Conservation (phyloP, 2,329 filamentous ascomycete genomes). For the Cytospora chrysosperma region DNA sequence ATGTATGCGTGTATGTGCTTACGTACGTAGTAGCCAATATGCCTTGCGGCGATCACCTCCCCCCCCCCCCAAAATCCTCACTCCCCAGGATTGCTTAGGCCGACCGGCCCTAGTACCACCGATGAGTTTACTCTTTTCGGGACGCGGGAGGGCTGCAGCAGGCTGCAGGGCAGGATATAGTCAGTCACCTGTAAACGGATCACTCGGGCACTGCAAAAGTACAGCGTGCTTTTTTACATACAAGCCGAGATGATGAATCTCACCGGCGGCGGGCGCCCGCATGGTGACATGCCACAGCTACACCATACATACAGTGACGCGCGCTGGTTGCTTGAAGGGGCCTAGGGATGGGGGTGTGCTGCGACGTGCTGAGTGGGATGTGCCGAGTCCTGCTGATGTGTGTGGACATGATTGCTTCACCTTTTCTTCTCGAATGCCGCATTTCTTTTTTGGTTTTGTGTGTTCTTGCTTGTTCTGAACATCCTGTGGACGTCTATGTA, state of each 20-base stretch:
- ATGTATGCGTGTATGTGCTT: background rate
- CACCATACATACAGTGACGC: constrained; percentile 10
- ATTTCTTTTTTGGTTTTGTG: background rate
- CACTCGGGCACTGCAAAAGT: background rate
- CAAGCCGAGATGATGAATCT: background rate
- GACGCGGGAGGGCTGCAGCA: constrained; percentile 16
- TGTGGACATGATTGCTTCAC: constrained; percentile 8
- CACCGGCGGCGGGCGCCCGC: constrained; percentile 1
- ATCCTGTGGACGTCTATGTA: background rate
- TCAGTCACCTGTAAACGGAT: background rate
- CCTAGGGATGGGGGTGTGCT: constrained; percentile 1
- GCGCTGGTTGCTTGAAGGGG: constrained; percentile 19
- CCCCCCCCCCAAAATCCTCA: no score
- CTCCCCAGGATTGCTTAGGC: constrained; percentile 5
- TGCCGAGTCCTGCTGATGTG: no score
- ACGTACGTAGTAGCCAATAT: constrained; percentile 6
- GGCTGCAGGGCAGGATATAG: background rate
- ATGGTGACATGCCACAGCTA: constrained; percentile 2
- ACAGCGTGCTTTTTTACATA: background rate
- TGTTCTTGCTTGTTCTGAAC: constrained; percentile 1
- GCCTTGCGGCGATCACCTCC: constrained; percentile 16
- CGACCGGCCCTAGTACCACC: background rate
- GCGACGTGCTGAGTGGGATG: background rate
- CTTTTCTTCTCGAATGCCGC: constrained; percentile 4
- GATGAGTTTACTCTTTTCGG: constrained; percentile 9